A percentile compares a stretch with the other conserved stretches of the same genome.
phyloP scores from a whole-genome alignment of 768 basidiomycete species.

The Pulveroboletus sp. region DNA sequence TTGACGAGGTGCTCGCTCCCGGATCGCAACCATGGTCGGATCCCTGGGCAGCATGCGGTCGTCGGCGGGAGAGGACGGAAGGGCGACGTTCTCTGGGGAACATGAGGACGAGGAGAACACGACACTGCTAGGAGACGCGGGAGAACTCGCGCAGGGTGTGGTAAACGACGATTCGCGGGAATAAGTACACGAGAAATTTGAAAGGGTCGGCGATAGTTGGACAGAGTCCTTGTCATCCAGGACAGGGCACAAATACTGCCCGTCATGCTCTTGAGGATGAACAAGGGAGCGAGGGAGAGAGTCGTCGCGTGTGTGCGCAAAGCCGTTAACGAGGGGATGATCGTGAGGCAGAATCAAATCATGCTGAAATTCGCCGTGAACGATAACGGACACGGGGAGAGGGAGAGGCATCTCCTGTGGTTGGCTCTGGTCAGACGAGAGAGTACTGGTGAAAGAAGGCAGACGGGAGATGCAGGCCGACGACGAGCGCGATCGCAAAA shows the following conservation, averaged over 20 bases:
- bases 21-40: neutral
- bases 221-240: conserved; percentile 26
- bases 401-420: conserved; percentile 24
- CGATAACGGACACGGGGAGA: conserved; percentile 28
- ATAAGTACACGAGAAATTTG: conserved; percentile 23
- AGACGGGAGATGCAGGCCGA: conserved; percentile 29
- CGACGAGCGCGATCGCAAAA: conserved; percentile 28
- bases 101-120: conserved; percentile 15
- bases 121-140: conserved; percentile 19
- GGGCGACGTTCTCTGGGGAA: conserved; percentile 21
- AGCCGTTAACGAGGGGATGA: conserved; percentile 6
- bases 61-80: conserved; percentile 23
- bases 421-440: conserved; percentile 31
- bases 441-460: conserved; percentile 31
- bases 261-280: conserved; percentile 13
- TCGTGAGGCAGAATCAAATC: conserved; percentile 21
- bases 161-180: conserved; percentile 28
- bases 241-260: conserved; percentile 9
- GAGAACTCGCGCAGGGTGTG: conserved; percentile 18
- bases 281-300: conserved; percentile 4
- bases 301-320: conserved; percentile 14
- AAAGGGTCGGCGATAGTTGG: conserved; percentile 26
- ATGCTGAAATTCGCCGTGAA: conserved; percentile 27
- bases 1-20: neutral
- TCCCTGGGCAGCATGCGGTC: conserved; percentile 7